These are phyloP conservation scores for Axilococcus clingmanii DNA, from an alignment of 139 green algal genomes.

Conservation along the genomic window DNA sequence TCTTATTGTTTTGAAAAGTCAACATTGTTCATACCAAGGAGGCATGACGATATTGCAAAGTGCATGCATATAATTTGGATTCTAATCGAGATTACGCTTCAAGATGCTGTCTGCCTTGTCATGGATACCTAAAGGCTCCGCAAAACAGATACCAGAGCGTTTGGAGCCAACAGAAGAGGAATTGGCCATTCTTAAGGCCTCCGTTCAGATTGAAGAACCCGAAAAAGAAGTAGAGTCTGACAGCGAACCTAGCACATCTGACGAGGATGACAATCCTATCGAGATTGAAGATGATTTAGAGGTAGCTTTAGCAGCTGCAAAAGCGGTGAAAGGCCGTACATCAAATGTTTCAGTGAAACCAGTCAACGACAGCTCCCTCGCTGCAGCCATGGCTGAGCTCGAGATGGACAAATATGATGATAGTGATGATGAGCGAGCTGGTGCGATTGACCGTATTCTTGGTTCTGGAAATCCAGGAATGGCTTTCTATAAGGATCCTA, in stretches of 20 bases:
- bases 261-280: neutral
- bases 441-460: constrained; percentile 6
- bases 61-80: constrained; percentile 21
- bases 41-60: too few species aligned
- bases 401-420: constrained; percentile 96
- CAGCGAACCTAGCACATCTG: constrained; percentile 4
- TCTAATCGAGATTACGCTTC: constrained; percentile 13
- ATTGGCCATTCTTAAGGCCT: too few species aligned
- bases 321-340: constrained; percentile 8
- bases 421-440: constrained; percentile 48
- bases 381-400: constrained; percentile 66
- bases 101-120: constrained; percentile 76
- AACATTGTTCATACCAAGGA: too few species aligned
- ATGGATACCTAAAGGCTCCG: constrained; percentile 69
- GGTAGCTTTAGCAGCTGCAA: constrained; percentile 17
- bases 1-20: too few species aligned
- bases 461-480: constrained; percentile 30
- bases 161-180: constrained; percentile 29
- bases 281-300: constrained; percentile 20
- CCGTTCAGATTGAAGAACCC: too few species aligned
- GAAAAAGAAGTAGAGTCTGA: constrained; percentile 2
- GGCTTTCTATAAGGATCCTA: constrained; percentile 26
- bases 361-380: constrained; percentile 11
- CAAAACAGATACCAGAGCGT: constrained; percentile 27
- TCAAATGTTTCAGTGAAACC: neutral